A percentile compares a stretch with the other conserved stretches of the same genome.
phyloP scores from a whole-genome alignment of 371 early-diverging fungal genomes.

The Catenaria anguillulae region DNA sequence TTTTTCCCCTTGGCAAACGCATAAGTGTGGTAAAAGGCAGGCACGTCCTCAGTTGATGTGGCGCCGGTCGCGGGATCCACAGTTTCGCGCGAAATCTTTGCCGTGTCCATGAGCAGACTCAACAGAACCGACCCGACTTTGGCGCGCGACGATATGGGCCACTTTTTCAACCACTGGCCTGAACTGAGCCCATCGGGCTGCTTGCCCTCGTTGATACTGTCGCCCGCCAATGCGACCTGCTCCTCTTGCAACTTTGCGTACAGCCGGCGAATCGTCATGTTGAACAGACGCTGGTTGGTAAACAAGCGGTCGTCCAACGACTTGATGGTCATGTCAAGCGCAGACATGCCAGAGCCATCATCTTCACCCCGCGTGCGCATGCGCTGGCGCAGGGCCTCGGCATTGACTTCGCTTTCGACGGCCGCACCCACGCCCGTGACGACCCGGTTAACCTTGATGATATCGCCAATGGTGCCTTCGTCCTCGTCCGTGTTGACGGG shows the following conservation, averaged over 20 bases:
- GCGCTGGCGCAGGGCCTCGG: slow-evolving; percentile 52
- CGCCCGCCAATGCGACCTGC: slow-evolving; percentile 12
- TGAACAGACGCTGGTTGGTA: slow-evolving; percentile 37
- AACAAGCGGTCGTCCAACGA: slow-evolving; percentile 13
- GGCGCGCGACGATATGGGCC: slow-evolving; percentile 46
- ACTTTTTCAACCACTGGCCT: slow-evolving; percentile 43
- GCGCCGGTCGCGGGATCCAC: slow-evolving; percentile 38
- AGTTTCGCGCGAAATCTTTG: slow-evolving; percentile 48
- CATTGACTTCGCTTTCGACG: slow-evolving; percentile 70
- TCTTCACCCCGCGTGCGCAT: not conserved
- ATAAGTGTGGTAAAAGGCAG: slow-evolving; percentile 71
- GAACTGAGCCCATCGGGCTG: slow-evolving; percentile 11
- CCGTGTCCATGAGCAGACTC: slow-evolving; percentile 53
- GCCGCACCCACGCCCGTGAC: slow-evolving; percentile 55
- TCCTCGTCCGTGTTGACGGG: not conserved
- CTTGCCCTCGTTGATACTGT: not conserved
- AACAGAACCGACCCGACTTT: slow-evolving; percentile 51
- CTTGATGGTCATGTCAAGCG: not conserved
- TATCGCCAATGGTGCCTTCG: slow-evolving; percentile 26
- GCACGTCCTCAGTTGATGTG: slow-evolving; percentile 32
- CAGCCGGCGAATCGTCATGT: slow-evolving; percentile 56
- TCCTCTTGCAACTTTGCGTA: slow-evolving; percentile 39
- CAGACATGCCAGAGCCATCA: not conserved
- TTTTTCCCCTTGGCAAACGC: slow-evolving; percentile 43
- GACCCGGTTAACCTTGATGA: slow-evolving; percentile 45